A percentile compares a stretch with the other conserved stretches of the same genome.
Evolutionary conservation across 805 yeast species (phyloP).

Genomic region (Spathaspora gorwiae): DNA sequence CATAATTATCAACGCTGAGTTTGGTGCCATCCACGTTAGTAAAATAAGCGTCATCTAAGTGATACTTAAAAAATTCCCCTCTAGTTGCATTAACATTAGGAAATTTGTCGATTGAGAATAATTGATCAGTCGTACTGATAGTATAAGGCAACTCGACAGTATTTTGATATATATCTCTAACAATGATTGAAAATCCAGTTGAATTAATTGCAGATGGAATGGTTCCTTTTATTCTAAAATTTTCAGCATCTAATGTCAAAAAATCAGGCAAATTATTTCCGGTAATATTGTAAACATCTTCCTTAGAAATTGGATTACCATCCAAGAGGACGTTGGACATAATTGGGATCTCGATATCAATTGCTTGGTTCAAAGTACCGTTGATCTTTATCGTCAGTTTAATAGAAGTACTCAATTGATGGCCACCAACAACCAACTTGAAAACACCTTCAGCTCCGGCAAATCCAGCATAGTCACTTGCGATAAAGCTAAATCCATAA

Average conservation of each 20-base stretch:
- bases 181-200: conserved; percentile 49
- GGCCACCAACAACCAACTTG: conserved; percentile 81
- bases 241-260: conserved; percentile 31
- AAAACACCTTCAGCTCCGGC: conserved; percentile 69
- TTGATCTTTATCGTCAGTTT: conserved; percentile 56
- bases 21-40: conserved; percentile 49
- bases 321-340: conserved; percentile 62
- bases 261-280: conserved; percentile 56
- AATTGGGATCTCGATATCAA: conserved; percentile 58
- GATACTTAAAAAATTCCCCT: conserved; percentile 56
- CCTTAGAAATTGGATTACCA: conserved; percentile 40
- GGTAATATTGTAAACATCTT: conserved; percentile 55
- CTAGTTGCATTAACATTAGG: conserved; percentile 65
- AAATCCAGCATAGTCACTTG: conserved; percentile 71
- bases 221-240: conserved; percentile 48
- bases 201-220: conserved; percentile 45
- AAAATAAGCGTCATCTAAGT: conserved; percentile 38
- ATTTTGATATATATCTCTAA: conserved; percentile 59
- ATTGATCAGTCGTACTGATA: conserved; percentile 48
- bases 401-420: conserved; percentile 65
- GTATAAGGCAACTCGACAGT: conserved; percentile 54
- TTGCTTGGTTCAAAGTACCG: conserved; percentile 57
- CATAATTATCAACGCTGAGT: conserved; percentile 36
- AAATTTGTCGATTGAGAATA: conserved; percentile 52
- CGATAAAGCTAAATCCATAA: conserved; percentile 69